Evolutionary conservation across 345 rosid species (phyloP).

Genomic region (Camelina hispida): DNA sequence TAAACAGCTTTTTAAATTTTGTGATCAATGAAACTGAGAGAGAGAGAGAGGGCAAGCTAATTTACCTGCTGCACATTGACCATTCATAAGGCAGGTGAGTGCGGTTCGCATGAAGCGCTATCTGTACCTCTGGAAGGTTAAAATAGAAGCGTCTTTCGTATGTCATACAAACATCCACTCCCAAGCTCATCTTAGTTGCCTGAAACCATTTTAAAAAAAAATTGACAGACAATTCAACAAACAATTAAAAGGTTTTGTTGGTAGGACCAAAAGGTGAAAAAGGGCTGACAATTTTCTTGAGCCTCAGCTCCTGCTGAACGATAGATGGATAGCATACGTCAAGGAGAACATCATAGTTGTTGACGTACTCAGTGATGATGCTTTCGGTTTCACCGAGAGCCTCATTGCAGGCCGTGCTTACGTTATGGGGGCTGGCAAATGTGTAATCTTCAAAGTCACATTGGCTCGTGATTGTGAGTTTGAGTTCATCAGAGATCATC

Average conservation of each 20-base stretch:
- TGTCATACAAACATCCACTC: conserved; percentile 81
- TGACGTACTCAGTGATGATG: conserved; percentile 53
- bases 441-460: conserved; percentile 55
- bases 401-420: conserved; percentile 48
- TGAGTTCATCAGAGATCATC: conserved; percentile 86
- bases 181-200: conserved; percentile 78
- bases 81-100: conserved; percentile 63
- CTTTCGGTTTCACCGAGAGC: conserved; percentile 49
- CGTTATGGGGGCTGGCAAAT: conserved; percentile 56
- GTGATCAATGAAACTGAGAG: background rate
- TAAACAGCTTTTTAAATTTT: conserved; percentile 1
- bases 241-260: background rate
- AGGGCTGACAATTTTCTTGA: conserved; percentile 62
- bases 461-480: conserved; percentile 57
- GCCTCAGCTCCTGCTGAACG: conserved; percentile 76
- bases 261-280: background rate
- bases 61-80: conserved; percentile 75
- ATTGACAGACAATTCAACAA: background rate
- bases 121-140: conserved; percentile 86
- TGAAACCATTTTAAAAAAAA: conserved; percentile 21
- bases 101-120: conserved; percentile 82
- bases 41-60: background rate
- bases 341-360: conserved; percentile 74
- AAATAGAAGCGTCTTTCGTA: conserved; percentile 71
- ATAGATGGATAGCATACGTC: conserved; percentile 79